Evolutionary conservation across 768 basidiomycete species (phyloP).

Genomic region (Lyophyllum atratum): DNA sequence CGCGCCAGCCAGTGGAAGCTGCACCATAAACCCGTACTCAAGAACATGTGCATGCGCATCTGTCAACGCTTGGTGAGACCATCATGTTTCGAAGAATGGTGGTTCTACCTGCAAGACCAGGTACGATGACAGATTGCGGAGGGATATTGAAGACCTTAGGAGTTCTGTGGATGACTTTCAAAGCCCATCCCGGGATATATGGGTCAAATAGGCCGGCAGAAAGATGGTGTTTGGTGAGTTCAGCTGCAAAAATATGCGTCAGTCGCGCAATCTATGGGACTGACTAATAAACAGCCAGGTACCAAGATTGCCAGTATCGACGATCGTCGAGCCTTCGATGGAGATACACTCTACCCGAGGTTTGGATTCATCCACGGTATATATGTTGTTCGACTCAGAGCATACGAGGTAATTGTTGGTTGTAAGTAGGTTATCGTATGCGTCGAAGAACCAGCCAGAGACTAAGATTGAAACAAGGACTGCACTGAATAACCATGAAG

Average conservation of each 20-base stretch:
- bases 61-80: slow-evolving; percentile 22
- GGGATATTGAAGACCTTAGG: slow-evolving; percentile 18
- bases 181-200: slow-evolving; percentile 6
- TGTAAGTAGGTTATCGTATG: slow-evolving; percentile 31
- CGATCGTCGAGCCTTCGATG: slow-evolving; percentile 48
- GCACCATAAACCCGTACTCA: slow-evolving; percentile 69
- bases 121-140: slow-evolving; percentile 53
- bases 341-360: slow-evolving; percentile 66
- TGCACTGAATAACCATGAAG: slow-evolving; percentile 12
- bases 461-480: slow-evolving; percentile 12
- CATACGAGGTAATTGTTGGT: slow-evolving; percentile 56
- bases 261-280: background rate
- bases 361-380: slow-evolving; percentile 61
- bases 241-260: slow-evolving; percentile 10
- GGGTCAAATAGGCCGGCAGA: background rate
- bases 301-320: slow-evolving; percentile 53
- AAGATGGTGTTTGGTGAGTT: slow-evolving; percentile 7
- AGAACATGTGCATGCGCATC: slow-evolving; percentile 84
- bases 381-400: slow-evolving; percentile 51
- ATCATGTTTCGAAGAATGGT: background rate
- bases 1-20: slow-evolving; percentile 63
- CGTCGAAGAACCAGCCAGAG: slow-evolving; percentile 11
- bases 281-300: background rate
- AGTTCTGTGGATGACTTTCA: slow-evolving; percentile 4
- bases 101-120: slow-evolving; percentile 66